Conservation (phyloP, 805 yeast species). For the Lachancea lanzarotensis region DNA sequence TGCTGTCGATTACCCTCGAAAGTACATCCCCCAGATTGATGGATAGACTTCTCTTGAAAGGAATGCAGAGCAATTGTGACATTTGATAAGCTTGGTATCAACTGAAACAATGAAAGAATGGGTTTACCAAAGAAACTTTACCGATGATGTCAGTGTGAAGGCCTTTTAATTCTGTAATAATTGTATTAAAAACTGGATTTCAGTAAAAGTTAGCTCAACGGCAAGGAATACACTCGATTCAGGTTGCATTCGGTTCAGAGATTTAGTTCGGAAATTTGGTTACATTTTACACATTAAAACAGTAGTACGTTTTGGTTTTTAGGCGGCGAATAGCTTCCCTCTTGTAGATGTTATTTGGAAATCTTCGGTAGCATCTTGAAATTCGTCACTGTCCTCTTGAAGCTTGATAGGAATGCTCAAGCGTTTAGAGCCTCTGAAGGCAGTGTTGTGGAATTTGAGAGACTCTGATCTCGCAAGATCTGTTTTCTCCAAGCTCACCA, state of each 20-base stretch:
- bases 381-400: slow-evolving; percentile 20
- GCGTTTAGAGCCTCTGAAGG: slow-evolving; percentile 14
- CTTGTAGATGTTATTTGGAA: slow-evolving; percentile 21
- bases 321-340: slow-evolving; percentile 24
- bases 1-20: slow-evolving; percentile 41
- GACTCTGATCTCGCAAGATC: slow-evolving; percentile 29
- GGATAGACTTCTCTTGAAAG: slow-evolving; percentile 42
- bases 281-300: not conserved
- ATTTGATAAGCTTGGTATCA: slow-evolving; percentile 4
- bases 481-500: slow-evolving; percentile 27
- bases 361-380: slow-evolving; percentile 28
- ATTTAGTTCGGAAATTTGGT: too few relatives aligned
- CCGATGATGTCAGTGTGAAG: not conserved
- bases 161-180: not conserved
- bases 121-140: not conserved
- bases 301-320: not conserved
- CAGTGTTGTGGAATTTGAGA: slow-evolving; percentile 12
- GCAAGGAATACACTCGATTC: too few relatives aligned
- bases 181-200: too few relatives aligned
- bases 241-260: too few relatives aligned
- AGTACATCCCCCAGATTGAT: slow-evolving; percentile 38
- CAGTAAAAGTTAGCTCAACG: too few relatives aligned
- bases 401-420: slow-evolving; percentile 6
- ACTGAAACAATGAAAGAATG: not conserved
- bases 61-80: slow-evolving; percentile 44